phyloP scores from a whole-genome alignment of 176 grass and related monocot genomes.

The Aegilops tauschii region DNA sequence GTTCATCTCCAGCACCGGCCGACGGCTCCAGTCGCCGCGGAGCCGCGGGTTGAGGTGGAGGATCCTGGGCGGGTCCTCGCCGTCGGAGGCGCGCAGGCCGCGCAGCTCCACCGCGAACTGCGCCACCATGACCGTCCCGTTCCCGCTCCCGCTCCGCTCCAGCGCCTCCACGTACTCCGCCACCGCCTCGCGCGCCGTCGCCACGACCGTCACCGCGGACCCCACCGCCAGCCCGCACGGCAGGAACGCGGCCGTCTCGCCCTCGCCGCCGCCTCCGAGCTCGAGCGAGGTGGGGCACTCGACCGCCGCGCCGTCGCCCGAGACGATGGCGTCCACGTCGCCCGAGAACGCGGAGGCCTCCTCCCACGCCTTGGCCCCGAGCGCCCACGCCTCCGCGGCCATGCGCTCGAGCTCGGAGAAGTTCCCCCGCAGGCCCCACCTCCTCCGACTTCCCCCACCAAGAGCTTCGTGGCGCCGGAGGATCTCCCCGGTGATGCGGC shows the following conservation, averaged over 20 bases:
- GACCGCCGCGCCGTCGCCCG: constrained; percentile 9
- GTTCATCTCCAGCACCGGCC: constrained; percentile 82
- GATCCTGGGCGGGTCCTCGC: constrained; percentile 90
- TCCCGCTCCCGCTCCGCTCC: constrained; percentile 41
- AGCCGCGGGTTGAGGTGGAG: constrained; percentile 87
- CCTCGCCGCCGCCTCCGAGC: neutral
- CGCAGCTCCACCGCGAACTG: constrained; percentile 90
- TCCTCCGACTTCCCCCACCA: neutral
- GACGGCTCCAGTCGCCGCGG: constrained; percentile 78
- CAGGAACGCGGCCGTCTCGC: constrained; percentile 43
- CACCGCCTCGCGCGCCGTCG: constrained; percentile 45
- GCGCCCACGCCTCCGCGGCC: constrained; percentile 67
- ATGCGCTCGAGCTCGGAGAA: constrained; percentile 77
- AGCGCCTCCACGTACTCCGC: constrained; percentile 63
- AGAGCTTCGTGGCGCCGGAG: constrained; percentile 27
- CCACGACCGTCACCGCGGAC: constrained; percentile 81
- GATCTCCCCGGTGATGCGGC: constrained; percentile 72
- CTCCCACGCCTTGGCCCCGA: constrained; percentile 63
- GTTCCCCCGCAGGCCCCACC: constrained; percentile 52
- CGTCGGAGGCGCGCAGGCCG: constrained; percentile 57
- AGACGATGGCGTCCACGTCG: constrained; percentile 35
- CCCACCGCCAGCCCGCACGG: constrained; percentile 75
- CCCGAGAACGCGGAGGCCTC: constrained; percentile 53
- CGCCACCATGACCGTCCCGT: constrained; percentile 82
- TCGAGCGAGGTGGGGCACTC: constrained; percentile 57